Base-by-base conservation (phyloP, 2,329 filamentous ascomycete genomes). In the Alternaria triticina region DNA sequence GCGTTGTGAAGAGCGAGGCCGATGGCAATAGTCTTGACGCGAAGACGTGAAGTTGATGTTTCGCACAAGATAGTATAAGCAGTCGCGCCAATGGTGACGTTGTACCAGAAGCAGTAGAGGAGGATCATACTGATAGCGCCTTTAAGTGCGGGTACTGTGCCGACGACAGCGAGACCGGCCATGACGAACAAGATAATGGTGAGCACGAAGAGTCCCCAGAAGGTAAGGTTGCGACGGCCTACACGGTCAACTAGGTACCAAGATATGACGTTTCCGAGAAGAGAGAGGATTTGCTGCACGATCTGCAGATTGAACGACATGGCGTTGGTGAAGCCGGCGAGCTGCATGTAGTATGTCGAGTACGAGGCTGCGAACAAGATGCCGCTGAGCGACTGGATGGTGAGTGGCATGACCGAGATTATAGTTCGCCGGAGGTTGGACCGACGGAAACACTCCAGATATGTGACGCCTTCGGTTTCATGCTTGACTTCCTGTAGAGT, bases 11-110 rank as follows among this genome's bases (percentile, higher is more conserved):
- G 54, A 1, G 77, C 76, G 20, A 80, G 62, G n/a, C 79, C 80
- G 49, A 82, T 79, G 6, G 79, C 77, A 27, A 82, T 74, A 15
- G 82, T 83, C 84, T 96, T 96, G 43, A 44, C 12, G 82, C 94
- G 91, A 28, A 97, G 85, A 4, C 93, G 87, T 13, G 91, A 88
- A 1, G 92, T 93, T 0, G 92, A 92, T 30, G 96, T 80, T 78
- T 97, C 93, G 3, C 91, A 87, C 3, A 96, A 92, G 10, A 97
- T 86, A 0, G 92, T 94, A 82, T 95, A 97, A 77, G 91, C 93
- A 6, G 96, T 92, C 0, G 93, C 94, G 28, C 93, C 93, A 47
- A 97, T 92, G 0, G 91, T 91, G 44, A 94, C 84, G 76, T 97
- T 92, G 80, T 96, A 97, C 76, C 90, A 88, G 51, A 94, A 82